Evolutionary conservation across 768 basidiomycete genomes (phyloP), one percentile per base, ranked within the genome.

Genomic region (Suillus americanus): DNA sequence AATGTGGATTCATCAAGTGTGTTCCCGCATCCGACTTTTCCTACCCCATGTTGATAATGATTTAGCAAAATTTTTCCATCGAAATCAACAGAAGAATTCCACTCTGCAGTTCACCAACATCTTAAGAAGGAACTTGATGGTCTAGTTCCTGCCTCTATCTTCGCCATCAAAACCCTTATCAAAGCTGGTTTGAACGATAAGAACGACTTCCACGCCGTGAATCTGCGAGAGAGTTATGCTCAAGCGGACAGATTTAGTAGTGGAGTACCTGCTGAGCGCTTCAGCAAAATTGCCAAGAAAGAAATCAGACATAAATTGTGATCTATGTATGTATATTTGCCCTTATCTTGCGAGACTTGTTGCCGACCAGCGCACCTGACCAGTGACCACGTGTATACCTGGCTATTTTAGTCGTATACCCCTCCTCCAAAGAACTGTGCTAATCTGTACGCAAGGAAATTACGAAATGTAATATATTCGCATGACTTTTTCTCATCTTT

Each of bases 301-400:
- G 87, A 90, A 74, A 84, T 89, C 67, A 87, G 77, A 66, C 89
- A 90, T 70, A 90, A 88, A 68, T 72, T 89, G 43, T 89, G 71
- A 74, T 6, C 38, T 4, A 33, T 54, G 61, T 45, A 41, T 43
- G 23, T 41, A 41, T 50, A 40, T 50, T 20, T 46, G 9, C 20
- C 20, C 37, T 56, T 51, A 30, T 46, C 51, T 40, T 18, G 25
- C 38, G 9, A 40, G 18, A 9, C 40, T 30, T 57, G 23, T 28
- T 16, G 25, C 14, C 25, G 38, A 40, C 16, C 9, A 8, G 25
- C 25, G 12, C 35, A 37, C 54, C 8, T 55, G 30, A 40, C 38
- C 35, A 37, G 9, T 28, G 25, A 50, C 48, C 50, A 51, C 50
- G 16, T 51, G 50, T 30, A 51, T 51, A 51, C 50, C 50, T 51